phyloP scores from a whole-genome alignment of 2,329 filamentous ascomycete species.

The Truncatella angustata region DNA sequence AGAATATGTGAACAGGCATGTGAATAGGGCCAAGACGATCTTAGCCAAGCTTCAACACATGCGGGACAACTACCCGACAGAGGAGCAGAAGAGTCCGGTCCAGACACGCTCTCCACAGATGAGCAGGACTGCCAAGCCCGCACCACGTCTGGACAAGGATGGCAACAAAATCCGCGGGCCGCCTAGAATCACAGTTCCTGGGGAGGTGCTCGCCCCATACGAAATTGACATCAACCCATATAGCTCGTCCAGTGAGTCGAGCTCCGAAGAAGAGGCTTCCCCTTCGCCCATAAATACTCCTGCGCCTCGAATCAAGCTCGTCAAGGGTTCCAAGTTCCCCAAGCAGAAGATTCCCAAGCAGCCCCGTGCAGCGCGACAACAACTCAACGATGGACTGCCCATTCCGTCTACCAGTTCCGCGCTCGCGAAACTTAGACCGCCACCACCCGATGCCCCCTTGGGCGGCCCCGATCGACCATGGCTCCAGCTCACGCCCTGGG shows the following conservation, averaged over 20 bases:
- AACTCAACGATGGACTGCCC: constrained; percentile 37
- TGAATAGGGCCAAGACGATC: constrained; percentile 58
- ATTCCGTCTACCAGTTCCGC: constrained; percentile 39
- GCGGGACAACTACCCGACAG: constrained; percentile 58
- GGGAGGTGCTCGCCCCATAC: constrained; percentile 64
- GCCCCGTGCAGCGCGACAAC: constrained; percentile 26
- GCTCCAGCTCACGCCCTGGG: constrained; percentile 63
- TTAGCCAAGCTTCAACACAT: constrained; percentile 58
- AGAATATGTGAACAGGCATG: constrained; percentile 62
- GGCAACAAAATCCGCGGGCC: constrained; percentile 46
- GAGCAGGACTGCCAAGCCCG: constrained; percentile 45
- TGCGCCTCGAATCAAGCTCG: constrained; percentile 48
- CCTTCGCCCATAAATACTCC: constrained; percentile 33
- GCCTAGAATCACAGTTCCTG: constrained; percentile 63
- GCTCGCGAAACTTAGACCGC: constrained; percentile 49
- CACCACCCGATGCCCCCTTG: constrained; percentile 56
- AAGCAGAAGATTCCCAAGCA: constrained; percentile 37
- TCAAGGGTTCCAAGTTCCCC: constrained; percentile 45
- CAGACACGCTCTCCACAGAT: constrained; percentile 54
- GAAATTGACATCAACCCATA: constrained; percentile 62
- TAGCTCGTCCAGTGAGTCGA: constrained; percentile 51
- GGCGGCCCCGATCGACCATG: constrained; percentile 62
- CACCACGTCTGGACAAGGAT: constrained; percentile 41
- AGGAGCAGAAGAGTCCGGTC: constrained; percentile 51
- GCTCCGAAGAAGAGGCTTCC: constrained; percentile 49